Evolutionary conservation across 2,329 filamentous ascomycete genomes (phyloP), one percentile per base, ranked within the genome.

Genomic region (Verticillium alfalfae): DNA sequence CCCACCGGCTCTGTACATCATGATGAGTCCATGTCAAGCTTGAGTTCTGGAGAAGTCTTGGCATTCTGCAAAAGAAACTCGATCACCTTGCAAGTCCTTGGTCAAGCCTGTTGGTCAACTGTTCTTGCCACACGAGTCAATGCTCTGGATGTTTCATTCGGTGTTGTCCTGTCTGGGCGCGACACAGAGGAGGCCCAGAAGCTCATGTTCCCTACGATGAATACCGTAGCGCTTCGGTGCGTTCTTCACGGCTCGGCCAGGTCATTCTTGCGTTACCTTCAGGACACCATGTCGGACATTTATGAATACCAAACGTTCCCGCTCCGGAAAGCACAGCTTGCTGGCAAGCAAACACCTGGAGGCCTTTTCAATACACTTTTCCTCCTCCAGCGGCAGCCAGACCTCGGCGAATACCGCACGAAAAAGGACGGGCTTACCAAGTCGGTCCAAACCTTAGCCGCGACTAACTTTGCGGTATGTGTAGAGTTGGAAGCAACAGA

Each of bases 201-300:
- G 34, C 74, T 94, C 13, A 81, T 93, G 70, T 97, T 97, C 68
- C 94, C 93, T 0, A 92, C 90, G 0, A 97, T 97, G 91, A 97
- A 96, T 70, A 97, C 93, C 0, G 87, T 97, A 0, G 85, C 89
- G 0, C 80, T 96, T 8, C 83, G 93, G 12, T 84, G 84, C 1
- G 81, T 93, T 2, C 72, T 97, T 2, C 90, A 95, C 67, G 91
- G 91, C 1, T 86, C 81, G 0, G 76, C 84, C 0, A 66, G 72
- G 0, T 82, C 87, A 0, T 88, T 96, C 75, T 75, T 97, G 34
- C 80, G 78, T 13, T 90, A 93, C 69, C 81, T 93, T 66, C 92
- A 97, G 69, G 83, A 88, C 2, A 88, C 84, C 63, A 84, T 91
- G 73, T 79, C 81, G 1, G 81, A 82, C 31, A 83, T 92, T 36